Conservation (phyloP, 1,284 basidiomycete genomes). For the Macrocystidia cucumis region DNA sequence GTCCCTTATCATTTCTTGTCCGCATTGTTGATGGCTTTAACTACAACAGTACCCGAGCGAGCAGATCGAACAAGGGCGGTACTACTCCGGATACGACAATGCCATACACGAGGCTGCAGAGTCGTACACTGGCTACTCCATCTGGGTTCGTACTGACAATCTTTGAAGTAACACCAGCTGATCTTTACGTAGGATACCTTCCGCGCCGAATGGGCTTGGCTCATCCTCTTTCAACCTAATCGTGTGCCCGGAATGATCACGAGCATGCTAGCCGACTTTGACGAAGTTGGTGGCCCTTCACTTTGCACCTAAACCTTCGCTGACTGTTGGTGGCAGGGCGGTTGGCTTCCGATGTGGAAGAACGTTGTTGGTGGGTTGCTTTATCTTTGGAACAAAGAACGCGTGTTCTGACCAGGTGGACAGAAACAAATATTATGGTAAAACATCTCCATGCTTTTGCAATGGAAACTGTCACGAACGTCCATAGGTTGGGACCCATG, state of each 20-base stretch:
- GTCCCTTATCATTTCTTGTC: neutral
- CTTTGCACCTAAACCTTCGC: neutral
- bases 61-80: conserved; percentile 58
- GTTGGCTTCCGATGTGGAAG: conserved; percentile 90
- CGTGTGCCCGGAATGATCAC: conserved; percentile 68
- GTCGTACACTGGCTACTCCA: conserved; percentile 80
- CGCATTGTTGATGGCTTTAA: neutral
- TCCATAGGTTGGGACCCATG: conserved; percentile 66
- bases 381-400: conserved; percentile 1
- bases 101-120: conserved; percentile 45
- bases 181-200: conserved; percentile 53
- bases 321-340: conserved; percentile 38
- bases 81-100: conserved; percentile 76
- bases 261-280: conserved; percentile 77
- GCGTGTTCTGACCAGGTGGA: neutral
- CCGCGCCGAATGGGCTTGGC: conserved; percentile 74
- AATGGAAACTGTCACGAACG: neutral
- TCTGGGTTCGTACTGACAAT: conserved; percentile 47
- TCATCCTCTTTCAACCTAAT: conserved; percentile 72
- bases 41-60: conserved; percentile 69
- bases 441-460: neutral
- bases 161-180: conserved; percentile 1
- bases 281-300: conserved; percentile 33
- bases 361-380: conserved; percentile 60
- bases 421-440: conserved; percentile 70